Base-by-base conservation (phyloP, 495 filamentous ascomycete genomes). In the Poronia punctata region DNA sequence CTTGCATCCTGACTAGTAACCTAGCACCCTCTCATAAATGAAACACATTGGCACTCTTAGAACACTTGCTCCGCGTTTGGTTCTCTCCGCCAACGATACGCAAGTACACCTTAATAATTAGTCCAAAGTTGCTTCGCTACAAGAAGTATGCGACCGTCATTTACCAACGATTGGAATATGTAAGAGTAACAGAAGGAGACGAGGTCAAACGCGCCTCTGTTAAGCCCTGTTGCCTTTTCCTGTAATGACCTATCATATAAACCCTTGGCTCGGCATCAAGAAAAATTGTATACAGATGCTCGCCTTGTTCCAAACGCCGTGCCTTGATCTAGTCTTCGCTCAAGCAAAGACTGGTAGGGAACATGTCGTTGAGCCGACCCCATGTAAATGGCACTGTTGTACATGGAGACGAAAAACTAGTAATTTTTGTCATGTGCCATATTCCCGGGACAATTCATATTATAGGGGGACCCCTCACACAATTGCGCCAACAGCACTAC, bases 271-370 rank as follows among this genome's bases (percentile, higher is more conserved):
- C 10, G 20, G 10, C 6, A 7, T 31, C 17, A 22, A 4, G 24
- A 14, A 27, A n/a, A n/a, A n/a, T n/a, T n/a, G 4, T 27, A 16
- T 27, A 24, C 19, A 33, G 7, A 16, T 21, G 22, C 20, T 22
- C 27, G 24, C 34, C 25, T n/a, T 38, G 2, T 28, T 38, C 42
- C 28, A 26, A 45, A 45, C 42, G 27, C 42, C 42, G 27, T 38
- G 35, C 34, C 33, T 7, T 23, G 19, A 15, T 21, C 19, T 18
- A 7, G 23, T 25, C 26, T 9, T 35, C 31, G 19, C 21, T 8
- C 25, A 27, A 45, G 34, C 16, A 25, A 28, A 16, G 33, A 15
- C 33, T 30, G 19, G 25, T 24, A 24, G 11, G 24, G 0, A n/a
- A 10, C n/a, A 11, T 25, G 19, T 16, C 10, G 7, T n/a, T 33